Conservation (phyloP, 257 asterid genomes). For the Solanum paucissectum region DNA sequence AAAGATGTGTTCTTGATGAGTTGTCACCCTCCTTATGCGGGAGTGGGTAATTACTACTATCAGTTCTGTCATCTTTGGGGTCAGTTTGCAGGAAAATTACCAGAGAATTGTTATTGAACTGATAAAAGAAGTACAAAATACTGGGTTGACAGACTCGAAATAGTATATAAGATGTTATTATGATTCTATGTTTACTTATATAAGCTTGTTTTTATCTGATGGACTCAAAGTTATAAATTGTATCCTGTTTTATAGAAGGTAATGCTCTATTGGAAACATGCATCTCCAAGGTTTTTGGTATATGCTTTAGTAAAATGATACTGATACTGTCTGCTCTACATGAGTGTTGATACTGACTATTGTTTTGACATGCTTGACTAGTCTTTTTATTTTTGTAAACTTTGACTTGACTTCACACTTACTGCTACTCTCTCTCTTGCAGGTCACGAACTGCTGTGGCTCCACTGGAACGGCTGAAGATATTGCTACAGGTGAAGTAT, state of each 20-base stretch:
- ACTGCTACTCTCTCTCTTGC: constrained; percentile 11
- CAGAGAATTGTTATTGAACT: background rate
- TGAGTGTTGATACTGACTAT: background rate
- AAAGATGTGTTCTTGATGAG: background rate
- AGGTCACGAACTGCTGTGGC: constrained; percentile 99
- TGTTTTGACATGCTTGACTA: background rate
- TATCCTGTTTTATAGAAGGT: background rate
- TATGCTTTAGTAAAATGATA: background rate
- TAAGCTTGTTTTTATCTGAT: background rate
- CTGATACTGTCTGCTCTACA: background rate
- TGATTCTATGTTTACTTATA: background rate
- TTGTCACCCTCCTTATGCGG: background rate
- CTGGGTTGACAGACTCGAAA: too few relatives aligned
- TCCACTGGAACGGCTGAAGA: constrained; percentile 91
- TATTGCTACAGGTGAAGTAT: constrained; percentile 70
- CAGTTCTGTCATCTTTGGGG: background rate
- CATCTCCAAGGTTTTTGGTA: background rate
- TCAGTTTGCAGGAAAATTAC: background rate
- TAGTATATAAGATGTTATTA: background rate
- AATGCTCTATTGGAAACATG: background rate
- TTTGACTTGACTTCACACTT: background rate
- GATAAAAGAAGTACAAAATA: too few relatives aligned
- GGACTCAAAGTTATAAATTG: background rate
- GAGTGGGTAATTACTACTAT: background rate
- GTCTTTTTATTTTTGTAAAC: background rate